Base-by-base conservation (phyloP, 2,329 filamentous ascomycete genomes). In the Colletotrichum tofieldiae region DNA sequence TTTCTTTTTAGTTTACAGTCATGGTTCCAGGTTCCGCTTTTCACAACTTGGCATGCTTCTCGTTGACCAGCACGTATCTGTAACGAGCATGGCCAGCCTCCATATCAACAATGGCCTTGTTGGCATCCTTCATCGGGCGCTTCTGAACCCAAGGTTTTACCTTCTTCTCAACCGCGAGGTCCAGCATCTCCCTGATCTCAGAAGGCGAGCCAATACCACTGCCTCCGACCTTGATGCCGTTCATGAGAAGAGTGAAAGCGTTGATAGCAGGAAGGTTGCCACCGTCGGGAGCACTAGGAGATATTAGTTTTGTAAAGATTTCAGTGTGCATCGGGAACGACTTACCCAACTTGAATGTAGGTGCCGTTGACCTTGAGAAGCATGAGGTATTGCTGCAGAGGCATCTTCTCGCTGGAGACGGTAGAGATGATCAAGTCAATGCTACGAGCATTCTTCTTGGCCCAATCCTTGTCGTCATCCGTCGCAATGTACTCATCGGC, bases 371-470 rank as follows among this genome's bases (percentile, higher is more conserved):
- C 67, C 35, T 74, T 74, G 12, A 78, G 73, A 5, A 94, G 83
- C 20, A 82, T 78, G 68, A 94, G 83, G 80, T 94, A 94, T 52
- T 88, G 82, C 59, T 82, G 79, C 18, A 93, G 77, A 0, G 91
- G 91, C 73, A 75, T 75, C 65, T 75, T 75, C 5, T 73, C 71
- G 71, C 73, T 75, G 1, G 87, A 89, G 8, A 90, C 86, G 0
- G 90, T 92, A 68, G 81, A 88, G 66, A 92, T 79, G 75, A 92
- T 90, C 16, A 92, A 79, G 76, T 92, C 89, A 65, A 92, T 83
- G 5, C 82, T 83, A 20, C 83, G 80, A 29, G 82, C 81, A 73
- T 91, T 83, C 73, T 86, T 87, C 75, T 81, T 85, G 6, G 81
- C 82, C 90, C 90, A 92, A 73, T 86, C 86, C 47, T 82, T 74